Percentiles rank a stretch among this genome's conserved stretches.
phyloP scores from a whole-genome alignment of 2,329 filamentous ascomycete species.

The Monosporascus sp. region DNA sequence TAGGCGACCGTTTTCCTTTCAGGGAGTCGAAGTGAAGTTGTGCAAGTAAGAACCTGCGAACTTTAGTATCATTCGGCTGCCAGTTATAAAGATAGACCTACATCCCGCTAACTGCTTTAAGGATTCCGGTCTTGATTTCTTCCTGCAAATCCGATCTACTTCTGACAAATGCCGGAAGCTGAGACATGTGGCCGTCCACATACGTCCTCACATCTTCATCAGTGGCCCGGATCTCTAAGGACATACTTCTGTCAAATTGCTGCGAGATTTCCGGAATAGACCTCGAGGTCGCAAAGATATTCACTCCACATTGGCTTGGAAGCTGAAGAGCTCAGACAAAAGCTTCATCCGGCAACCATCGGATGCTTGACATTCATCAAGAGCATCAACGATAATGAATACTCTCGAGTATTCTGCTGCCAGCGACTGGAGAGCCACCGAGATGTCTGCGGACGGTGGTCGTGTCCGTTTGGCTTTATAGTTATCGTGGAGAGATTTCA shows the following conservation, averaged over 20 bases:
- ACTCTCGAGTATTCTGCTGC: slow-evolving; percentile 11
- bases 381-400: slow-evolving; percentile 15
- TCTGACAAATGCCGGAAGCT: slow-evolving; percentile 10
- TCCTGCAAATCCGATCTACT: slow-evolving; percentile 9
- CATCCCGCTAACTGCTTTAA: slow-evolving; percentile 22
- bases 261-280: slow-evolving; percentile 9
- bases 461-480: slow-evolving; percentile 12
- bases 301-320: not conserved
- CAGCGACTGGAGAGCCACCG: slow-evolving; percentile 8
- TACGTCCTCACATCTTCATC: slow-evolving; percentile 25
- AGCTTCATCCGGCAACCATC: slow-evolving; percentile 3
- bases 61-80: slow-evolving; percentile 4
- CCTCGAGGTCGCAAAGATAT: slow-evolving; percentile 13
- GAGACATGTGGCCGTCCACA: slow-evolving; percentile 16
- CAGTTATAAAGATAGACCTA: slow-evolving; percentile 12
- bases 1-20: slow-evolving; percentile 13
- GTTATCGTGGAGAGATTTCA: slow-evolving; percentile 22
- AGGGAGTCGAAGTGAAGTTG: slow-evolving; percentile 29
- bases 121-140: slow-evolving; percentile 14
- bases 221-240: slow-evolving; percentile 25
- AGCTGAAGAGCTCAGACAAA: slow-evolving; percentile 11
- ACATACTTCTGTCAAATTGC: slow-evolving; percentile 1
- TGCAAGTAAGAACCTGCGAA: slow-evolving; percentile 31
- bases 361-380: slow-evolving; percentile 13
- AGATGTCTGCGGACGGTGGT: slow-evolving; percentile 19